Base-by-base conservation (phyloP, 164 flowering plant species). In the Paratinospora sagittata region DNA sequence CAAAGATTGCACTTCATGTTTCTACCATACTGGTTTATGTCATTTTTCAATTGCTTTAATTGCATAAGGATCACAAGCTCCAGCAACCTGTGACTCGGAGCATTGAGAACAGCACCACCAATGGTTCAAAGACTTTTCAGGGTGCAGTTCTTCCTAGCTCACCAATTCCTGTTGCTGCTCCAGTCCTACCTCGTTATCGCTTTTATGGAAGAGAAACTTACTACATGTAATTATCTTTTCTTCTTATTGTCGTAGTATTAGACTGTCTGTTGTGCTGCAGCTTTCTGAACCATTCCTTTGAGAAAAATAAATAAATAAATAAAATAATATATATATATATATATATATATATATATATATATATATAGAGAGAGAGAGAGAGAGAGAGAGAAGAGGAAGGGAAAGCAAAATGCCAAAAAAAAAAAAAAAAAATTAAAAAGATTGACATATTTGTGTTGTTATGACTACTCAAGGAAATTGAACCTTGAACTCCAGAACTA, bases 111-210 rank as follows among this genome's bases (percentile, higher is more conserved):
- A 69, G 36, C 55, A 24, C 33, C 67, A 60, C 26, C 55, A 73
- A 57, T 61, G 73, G 65, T 30, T 55, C 73, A 11, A 64, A 58
- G 41, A 64, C 33, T 65, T 13, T 39, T 21, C 75, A 47, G 10
- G 49, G 55, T 41, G 74, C 33, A 39, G 30, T 17, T 37, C 24
- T 10, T 27, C 60, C 73, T 39, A 87, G 82, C 72, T 80, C 84
- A 49, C 86, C 91, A 0, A 86, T 86, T 69, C 84, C 87, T 61
- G 78, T 84, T 5, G 30, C 72, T 67, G 43, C 76, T 68, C 78
- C 84, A 41, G 27, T 69, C 55, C 9, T 49, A 70, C 73, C 78
- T 67, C 76, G 62, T 65, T 71, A 72, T 63, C 67, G 52, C 64
- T 76, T 84, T 61, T 21, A 43, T 52, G 82, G 75, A 58, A 81